Conservation (phyloP, 139 green algal species). For the Chlorella sp. region DNA sequence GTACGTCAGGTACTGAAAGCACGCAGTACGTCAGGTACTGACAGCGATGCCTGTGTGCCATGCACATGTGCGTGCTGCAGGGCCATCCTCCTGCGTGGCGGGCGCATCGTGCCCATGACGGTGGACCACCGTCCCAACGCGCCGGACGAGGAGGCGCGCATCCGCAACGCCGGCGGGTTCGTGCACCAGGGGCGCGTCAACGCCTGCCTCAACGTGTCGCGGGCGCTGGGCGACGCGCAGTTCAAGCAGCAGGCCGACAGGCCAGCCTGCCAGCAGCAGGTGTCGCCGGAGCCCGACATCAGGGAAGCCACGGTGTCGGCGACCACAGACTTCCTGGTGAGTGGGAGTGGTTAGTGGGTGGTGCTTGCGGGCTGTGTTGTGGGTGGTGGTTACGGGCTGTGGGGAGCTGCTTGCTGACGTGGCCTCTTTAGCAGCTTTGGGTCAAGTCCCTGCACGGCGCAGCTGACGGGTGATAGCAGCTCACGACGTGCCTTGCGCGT, state of each 20-base stretch:
- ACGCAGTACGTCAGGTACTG: too few species aligned
- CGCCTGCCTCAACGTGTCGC: slow-evolving; percentile 28
- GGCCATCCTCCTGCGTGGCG: neutral
- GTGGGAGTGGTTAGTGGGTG: neutral
- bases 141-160: slow-evolving; percentile 11
- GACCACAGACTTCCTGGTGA: slow-evolving; percentile 8
- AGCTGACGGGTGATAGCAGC: neutral
- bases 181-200: slow-evolving; percentile 28
- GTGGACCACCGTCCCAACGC: slow-evolving; percentile 5
- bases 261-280: slow-evolving; percentile 15
- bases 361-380: neutral
- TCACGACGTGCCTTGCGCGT: neutral
- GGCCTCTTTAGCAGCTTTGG: too few species aligned
- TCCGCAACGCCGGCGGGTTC: slow-evolving; percentile 20
- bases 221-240: slow-evolving; percentile 22
- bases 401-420: neutral
- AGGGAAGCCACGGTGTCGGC: neutral
- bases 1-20: too few species aligned
- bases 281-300: slow-evolving; percentile 24
- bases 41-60: too few species aligned
- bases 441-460: too few species aligned
- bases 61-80: too few species aligned
- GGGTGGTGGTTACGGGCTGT: neutral
- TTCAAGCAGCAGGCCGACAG: slow-evolving; percentile 17
- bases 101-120: slow-evolving; percentile 5